A percentile compares a stretch with the other conserved stretches of the same genome.
Evolutionary conservation across 2,329 filamentous ascomycete species (phyloP).

Genomic region (Stemphylium beticola): DNA sequence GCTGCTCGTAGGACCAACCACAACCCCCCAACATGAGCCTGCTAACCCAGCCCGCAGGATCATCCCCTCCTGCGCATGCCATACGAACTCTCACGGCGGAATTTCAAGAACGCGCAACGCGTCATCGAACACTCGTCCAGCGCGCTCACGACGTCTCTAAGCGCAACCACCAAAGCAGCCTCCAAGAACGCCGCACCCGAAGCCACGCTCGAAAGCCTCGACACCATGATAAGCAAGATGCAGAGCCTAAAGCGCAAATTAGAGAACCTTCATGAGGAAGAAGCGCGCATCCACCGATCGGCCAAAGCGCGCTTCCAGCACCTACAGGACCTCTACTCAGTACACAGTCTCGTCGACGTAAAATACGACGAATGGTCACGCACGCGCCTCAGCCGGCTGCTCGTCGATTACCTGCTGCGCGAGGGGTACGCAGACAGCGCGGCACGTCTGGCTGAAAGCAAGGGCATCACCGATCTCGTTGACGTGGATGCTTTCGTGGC

Average conservation of each 20-base stretch:
- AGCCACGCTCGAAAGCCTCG: constrained; percentile 74
- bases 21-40: neutral
- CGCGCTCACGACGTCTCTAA: constrained; percentile 64
- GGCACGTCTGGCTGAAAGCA: constrained; percentile 73
- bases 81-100: constrained; percentile 89
- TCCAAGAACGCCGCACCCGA: constrained; percentile 53
- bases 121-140: constrained; percentile 74
- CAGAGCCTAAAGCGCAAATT: constrained; percentile 89
- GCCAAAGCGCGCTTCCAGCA: constrained; percentile 79
- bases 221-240: constrained; percentile 84
- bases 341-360: constrained; percentile 84
- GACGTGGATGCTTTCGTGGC: constrained; percentile 87
- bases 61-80: constrained; percentile 93
- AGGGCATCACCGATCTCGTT: constrained; percentile 78
- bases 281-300: constrained; percentile 76
- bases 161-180: constrained; percentile 65
- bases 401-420: constrained; percentile 91
- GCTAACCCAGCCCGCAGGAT: constrained; percentile 64
- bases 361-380: constrained; percentile 93
- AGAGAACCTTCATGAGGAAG: constrained; percentile 76
- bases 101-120: constrained; percentile 86
- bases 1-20: constrained; percentile 65
- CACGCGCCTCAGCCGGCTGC: constrained; percentile 76
- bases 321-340: constrained; percentile 78
- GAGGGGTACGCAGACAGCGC: constrained; percentile 83